Base-by-base conservation (phyloP, 129 eudicot genomes). In the Erigeron canadensis region DNA sequence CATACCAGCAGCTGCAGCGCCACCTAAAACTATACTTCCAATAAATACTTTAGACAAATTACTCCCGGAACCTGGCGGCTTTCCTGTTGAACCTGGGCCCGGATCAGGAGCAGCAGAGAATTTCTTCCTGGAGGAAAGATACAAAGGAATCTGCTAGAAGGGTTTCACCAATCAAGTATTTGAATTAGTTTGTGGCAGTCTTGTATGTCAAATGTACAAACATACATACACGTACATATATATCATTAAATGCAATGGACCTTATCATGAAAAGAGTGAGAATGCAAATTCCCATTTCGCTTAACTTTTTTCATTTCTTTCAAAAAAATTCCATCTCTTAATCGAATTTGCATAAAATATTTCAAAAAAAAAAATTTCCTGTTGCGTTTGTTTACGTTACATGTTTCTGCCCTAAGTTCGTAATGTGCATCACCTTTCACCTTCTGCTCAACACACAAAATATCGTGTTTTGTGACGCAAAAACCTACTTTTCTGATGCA, bases 11-110 rank as follows among this genome's bases (percentile, higher is more conserved):
- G 85, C 76, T 78, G 84, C 95, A 64, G 85, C 83, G 71, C 98
- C 83, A 76, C 98, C 93, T 73, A 94, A 54, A 28, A 83, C 86
- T 74, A 86, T 69, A 81, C 86, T 69, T 81, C 97, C 99, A 62
- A 82, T 10, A 37, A 94, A 45, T 75, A 76, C 73, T 71, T 82
- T 87, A 38, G 87, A 63, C 70, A 82, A 47, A 11, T 34, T 58
- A 75, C 80, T 80, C 63, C 80, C 83, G 1, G 88, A 67, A 17
- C 66, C 81, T 58, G 89, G 63, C n/a, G 86, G 77, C 69, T 82
- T 77, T 63, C 80, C 81, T 38, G 82, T 65, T 38, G 88, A 58
- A 47, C 81, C 82, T 18, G 91, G 53, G 6, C 72, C 79, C 12
- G 81, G 56, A 72, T 50, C 81, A 65, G 96, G 45, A 56, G 85